Conservation (phyloP, 192 early-diverging fungal species). For the Funneliformis mosseae region DNA sequence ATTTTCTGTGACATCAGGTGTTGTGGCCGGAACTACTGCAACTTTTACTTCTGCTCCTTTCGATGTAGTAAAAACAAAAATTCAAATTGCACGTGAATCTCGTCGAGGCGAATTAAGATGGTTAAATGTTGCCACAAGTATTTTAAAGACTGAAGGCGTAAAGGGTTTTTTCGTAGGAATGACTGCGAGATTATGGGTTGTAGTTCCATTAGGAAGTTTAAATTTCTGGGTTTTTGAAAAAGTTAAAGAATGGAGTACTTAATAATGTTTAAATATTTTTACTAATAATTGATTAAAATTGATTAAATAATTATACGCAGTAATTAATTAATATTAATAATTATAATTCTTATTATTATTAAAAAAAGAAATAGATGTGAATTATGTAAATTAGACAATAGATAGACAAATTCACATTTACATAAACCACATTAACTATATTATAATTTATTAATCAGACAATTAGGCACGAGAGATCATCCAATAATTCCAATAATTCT, state of each 20-base stretch:
- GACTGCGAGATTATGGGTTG: conserved; percentile 15
- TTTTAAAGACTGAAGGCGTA: conserved; percentile 15
- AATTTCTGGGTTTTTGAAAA: conserved; percentile 35
- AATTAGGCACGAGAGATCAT: too few species aligned
- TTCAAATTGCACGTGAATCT: conserved; percentile 29
- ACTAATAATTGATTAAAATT: too few species aligned
- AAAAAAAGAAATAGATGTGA: too few species aligned
- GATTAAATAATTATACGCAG: too few species aligned
- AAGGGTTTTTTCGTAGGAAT: conserved; percentile 30
- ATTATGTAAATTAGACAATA: too few species aligned
- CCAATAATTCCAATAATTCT: too few species aligned
- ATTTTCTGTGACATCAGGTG: conserved; percentile 30
- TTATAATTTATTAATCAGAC: too few species aligned
- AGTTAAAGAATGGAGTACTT: conserved; percentile 26
- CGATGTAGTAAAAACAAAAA: conserved; percentile 36
- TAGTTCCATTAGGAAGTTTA: conserved; percentile 29
- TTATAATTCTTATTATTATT: too few species aligned
- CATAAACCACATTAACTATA: too few species aligned
- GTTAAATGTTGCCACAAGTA: background rate
- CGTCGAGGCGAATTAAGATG: conserved; percentile 6
- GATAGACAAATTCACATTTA: too few species aligned
- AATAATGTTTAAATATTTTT: too few species aligned
- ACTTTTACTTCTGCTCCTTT: conserved; percentile 30
- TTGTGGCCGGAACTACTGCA: conserved; percentile 23
- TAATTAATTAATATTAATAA: too few species aligned